phyloP scores from a whole-genome alignment of 164 flowering plant species.

The grape (Vitis vinifera) region DNA sequence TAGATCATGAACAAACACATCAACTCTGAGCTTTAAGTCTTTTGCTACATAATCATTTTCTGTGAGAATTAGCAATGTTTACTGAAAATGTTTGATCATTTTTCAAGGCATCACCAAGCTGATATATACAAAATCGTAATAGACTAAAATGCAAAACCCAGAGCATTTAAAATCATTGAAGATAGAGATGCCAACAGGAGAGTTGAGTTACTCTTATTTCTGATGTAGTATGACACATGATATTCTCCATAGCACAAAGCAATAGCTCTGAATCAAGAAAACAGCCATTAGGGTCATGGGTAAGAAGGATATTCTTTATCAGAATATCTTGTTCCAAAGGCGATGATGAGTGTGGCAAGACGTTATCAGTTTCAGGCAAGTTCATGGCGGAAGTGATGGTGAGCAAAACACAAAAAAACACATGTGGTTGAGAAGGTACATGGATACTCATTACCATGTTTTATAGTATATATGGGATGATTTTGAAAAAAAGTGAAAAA shows the following conservation, averaged over 20 bases:
- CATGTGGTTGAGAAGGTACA: not conserved
- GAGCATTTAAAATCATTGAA: too few relatives aligned
- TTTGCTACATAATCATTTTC: too few relatives aligned
- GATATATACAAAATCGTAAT: too few relatives aligned
- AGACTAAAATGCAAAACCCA: too few relatives aligned
- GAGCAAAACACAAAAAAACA: not conserved
- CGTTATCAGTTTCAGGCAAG: constrained; percentile 2
- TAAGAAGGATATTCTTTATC: constrained; percentile 39
- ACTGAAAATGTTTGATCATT: too few relatives aligned
- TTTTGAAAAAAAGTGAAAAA: too few relatives aligned
- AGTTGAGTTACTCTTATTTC: constrained; percentile 12
- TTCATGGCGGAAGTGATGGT: constrained; percentile 22
- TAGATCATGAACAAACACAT: too few relatives aligned
- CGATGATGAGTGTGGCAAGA: not conserved
- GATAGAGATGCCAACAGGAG: not conserved
- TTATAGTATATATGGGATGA: too few relatives aligned
- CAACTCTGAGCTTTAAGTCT: too few relatives aligned
- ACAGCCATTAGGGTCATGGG: constrained; percentile 66
- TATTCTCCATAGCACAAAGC: constrained; percentile 44
- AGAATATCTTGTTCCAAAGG: constrained; percentile 31
- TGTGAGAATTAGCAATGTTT: too few relatives aligned
- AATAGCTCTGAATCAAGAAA: constrained; percentile 42
- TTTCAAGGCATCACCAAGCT: too few relatives aligned
- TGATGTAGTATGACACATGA: constrained; percentile 33
- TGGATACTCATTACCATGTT: not conserved